Conservation (phyloP, 192 early-diverging fungal genomes). For the Gigaspora rosea region DNA sequence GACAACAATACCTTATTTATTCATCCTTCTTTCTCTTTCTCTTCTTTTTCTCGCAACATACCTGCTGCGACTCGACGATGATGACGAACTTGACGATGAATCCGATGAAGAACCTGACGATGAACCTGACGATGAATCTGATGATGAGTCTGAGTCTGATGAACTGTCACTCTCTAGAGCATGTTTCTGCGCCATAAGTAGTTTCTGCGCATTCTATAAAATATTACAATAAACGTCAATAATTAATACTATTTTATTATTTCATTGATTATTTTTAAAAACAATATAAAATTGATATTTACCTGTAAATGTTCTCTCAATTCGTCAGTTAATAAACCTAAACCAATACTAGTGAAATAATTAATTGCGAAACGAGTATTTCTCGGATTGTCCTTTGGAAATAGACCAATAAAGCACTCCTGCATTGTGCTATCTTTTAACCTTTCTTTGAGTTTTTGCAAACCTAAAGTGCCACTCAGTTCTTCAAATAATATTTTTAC, state of each 20-base stretch:
- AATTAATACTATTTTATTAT: no score
- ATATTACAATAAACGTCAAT: no score
- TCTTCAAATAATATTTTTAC: slow-evolving; percentile 95
- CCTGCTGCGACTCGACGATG: no score
- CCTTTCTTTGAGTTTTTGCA: slow-evolving; percentile 72
- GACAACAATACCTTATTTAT: no score
- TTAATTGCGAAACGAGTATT: slow-evolving; percentile 97
- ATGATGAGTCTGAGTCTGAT: slow-evolving; percentile 12
- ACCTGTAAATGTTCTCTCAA: slow-evolving; percentile 83
- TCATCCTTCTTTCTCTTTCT: no score
- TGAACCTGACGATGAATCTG: neutral
- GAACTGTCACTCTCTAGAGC: neutral
- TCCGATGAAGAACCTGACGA: neutral
- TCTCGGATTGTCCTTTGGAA: slow-evolving; percentile 86
- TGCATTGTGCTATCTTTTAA: slow-evolving; percentile 64
- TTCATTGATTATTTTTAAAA: no score
- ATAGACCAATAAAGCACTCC: slow-evolving; percentile 82
- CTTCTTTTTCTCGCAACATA: no score
- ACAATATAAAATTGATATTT: no score
- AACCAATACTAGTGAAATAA: slow-evolving; percentile 92
- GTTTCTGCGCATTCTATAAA: slow-evolving; percentile 20
- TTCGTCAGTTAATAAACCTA: slow-evolving; percentile 91
- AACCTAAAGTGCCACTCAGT: slow-evolving; percentile 77
- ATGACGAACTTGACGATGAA: neutral
- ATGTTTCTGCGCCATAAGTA: slow-evolving; percentile 11